Evolutionary conservation across 176 grass and related monocot genomes (phyloP).

Genomic region (Oryza rufipogon): DNA sequence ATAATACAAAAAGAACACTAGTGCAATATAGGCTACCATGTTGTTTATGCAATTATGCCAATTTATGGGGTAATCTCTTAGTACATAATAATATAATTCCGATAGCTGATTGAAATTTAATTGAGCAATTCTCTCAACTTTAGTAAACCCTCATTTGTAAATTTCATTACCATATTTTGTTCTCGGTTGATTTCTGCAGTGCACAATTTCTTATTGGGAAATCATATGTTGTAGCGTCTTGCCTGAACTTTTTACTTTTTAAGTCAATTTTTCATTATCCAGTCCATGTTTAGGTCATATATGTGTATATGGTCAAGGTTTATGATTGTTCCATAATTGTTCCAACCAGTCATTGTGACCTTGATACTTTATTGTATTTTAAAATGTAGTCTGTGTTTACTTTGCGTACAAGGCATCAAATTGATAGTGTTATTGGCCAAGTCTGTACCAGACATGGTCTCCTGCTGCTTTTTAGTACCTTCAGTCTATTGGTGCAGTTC

Average conservation of each 20-base stretch:
- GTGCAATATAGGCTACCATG: neutral
- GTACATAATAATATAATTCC: neutral
- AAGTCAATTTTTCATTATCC: neutral
- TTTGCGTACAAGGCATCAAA: constrained; percentile 17
- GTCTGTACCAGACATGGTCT: neutral
- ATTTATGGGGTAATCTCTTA: neutral
- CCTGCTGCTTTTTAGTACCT: constrained; percentile 13
- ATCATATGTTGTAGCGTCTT: neutral
- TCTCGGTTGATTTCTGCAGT: neutral
- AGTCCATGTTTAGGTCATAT: neutral
- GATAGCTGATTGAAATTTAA: neutral
- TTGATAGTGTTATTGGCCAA: constrained; percentile 19
- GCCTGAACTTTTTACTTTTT: neutral
- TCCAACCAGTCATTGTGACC: neutral
- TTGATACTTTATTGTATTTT: constrained; percentile 10
- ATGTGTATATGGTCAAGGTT: neutral
- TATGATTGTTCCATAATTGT: constrained; percentile 13
- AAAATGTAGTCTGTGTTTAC: neutral
- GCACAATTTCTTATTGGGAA: neutral
- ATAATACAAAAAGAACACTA: neutral
- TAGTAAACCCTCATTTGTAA: neutral
- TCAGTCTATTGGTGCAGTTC: constrained; percentile 6
- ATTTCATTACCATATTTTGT: neutral
- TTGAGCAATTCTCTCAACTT: neutral
- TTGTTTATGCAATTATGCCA: neutral